These are phyloP conservation scores for Forsythia suspensa DNA, from an alignment of 257 asterid species.

Conservation along the genomic window DNA sequence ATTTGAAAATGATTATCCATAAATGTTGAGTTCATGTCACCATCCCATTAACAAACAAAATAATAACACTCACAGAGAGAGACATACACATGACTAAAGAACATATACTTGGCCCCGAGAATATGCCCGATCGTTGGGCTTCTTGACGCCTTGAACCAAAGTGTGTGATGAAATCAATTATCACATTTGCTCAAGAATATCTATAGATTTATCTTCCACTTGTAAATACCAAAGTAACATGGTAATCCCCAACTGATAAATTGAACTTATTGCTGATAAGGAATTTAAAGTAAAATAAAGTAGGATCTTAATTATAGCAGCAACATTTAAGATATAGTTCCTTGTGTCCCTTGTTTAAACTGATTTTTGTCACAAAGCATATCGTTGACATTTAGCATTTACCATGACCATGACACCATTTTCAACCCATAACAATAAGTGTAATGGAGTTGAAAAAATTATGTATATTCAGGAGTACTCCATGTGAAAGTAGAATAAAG, in stretches of 20 bases:
- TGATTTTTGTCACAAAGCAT: background rate
- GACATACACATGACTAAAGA: background rate
- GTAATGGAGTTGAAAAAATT: background rate
- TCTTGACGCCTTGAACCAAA: slow-evolving; percentile 99
- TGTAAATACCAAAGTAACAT: slow-evolving; percentile 31
- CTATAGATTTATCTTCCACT: slow-evolving; percentile 99
- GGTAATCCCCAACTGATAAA: background rate
- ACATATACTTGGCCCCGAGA: slow-evolving; percentile 95
- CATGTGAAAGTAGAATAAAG: slow-evolving; percentile 2
- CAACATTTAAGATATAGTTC: background rate
- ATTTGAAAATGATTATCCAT: background rate
- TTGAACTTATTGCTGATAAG: background rate
- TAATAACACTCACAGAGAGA: background rate
- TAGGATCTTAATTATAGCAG: background rate
- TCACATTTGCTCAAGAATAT: slow-evolving; percentile 98
- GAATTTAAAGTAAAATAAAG: background rate
- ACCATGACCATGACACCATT: background rate
- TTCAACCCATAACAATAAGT: background rate
- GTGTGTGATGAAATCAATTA: slow-evolving; percentile 96
- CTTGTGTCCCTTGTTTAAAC: background rate
- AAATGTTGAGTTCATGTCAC: no score
- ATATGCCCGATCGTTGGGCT: slow-evolving; percentile 99
- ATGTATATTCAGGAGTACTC: background rate
- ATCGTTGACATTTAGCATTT: background rate
- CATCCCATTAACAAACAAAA: background rate